Evolutionary conservation across 208 protist species (phyloP).

Genomic region (Balamuthia mandrillaris): DNA sequence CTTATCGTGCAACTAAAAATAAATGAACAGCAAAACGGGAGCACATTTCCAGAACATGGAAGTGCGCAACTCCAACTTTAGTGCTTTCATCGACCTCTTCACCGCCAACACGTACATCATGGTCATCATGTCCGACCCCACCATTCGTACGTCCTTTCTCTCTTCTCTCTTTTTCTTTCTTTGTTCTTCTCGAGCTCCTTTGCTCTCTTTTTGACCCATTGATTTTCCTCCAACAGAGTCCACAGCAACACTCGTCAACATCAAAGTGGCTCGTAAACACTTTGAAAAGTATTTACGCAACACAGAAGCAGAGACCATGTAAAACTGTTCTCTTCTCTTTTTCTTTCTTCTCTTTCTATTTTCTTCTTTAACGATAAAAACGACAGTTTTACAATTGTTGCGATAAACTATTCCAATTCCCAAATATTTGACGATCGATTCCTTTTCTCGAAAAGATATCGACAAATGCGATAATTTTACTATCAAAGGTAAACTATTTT

Average conservation of each 20-base stretch:
- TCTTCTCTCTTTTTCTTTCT: background rate
- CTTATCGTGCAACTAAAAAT: background rate
- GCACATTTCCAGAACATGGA: slow-evolving; percentile 70
- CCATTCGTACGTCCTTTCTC: slow-evolving; percentile 57
- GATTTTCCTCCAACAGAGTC: slow-evolving; percentile 50
- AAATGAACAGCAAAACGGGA: slow-evolving; percentile 60
- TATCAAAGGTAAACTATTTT: no score
- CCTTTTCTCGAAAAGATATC: no score
- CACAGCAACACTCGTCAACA: slow-evolving; percentile 77
- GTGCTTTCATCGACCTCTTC: slow-evolving; percentile 81
- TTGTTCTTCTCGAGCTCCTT: background rate
- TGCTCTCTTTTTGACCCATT: background rate
- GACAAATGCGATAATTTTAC: no score
- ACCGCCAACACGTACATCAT: slow-evolving; percentile 85
- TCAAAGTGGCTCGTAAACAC: slow-evolving; percentile 70
- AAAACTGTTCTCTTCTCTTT: no score
- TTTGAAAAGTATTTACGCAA: slow-evolving; percentile 71
- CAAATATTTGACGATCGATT: no score
- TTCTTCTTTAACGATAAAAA: no score
- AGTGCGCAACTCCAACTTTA: slow-evolving; percentile 73
- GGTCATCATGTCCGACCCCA: slow-evolving; percentile 79
- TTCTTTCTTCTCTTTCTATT: no score
- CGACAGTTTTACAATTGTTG: no score
- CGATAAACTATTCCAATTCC: no score
- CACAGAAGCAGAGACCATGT: background rate